Base-by-base conservation (phyloP, 2,329 filamentous ascomycete species). In the Cercospora sojina region DNA sequence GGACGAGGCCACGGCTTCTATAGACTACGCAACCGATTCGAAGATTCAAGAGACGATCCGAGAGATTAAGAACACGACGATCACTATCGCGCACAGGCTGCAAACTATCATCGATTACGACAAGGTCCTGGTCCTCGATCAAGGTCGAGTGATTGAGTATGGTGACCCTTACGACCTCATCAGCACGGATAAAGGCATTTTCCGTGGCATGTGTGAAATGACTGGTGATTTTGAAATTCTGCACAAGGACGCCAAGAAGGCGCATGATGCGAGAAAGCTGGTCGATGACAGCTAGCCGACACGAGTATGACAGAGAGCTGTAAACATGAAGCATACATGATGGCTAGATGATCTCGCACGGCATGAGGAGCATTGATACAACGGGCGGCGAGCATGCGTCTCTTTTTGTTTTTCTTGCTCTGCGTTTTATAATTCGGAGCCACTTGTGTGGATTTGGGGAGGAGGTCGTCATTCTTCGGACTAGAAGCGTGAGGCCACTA, bases 21-120 rank as follows among this genome's bases (percentile, higher is more conserved):
- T 99, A 75, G 95, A 99, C 80, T 98, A 98, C 79, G 90, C 89
- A 5, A 99, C 95, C 1, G 95, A 99, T 75, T 85, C 90, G 59
- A 97, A 97, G 82, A 98, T 99, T 72, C 95, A 99, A 80, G 92
- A 92, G 74, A 98, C 95, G 0, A 93, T 99, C 68, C 90, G 93
- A n/a, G 91, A 97, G 78, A 86, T 98, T 73, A 90, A 89, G 71
- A 85, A 93, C 78, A 99, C 95, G 0, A 97, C 96, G 67, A 91
- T 98, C 77, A 98, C 95, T 0, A 98, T 99, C 75, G 95, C 95
- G 0, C 95, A 99, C 80, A 88, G 95, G 18, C 83, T 99, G 70
- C 93, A 97, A 77, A 99, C 95, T 0, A 98, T 99, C 78, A 93
- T 95, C 29, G 95, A 99, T 77, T 99, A 98, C 76, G 95, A 99